Conservation (phyloP, 1,284 basidiomycete genomes). For the Fereydounia khargensis region DNA sequence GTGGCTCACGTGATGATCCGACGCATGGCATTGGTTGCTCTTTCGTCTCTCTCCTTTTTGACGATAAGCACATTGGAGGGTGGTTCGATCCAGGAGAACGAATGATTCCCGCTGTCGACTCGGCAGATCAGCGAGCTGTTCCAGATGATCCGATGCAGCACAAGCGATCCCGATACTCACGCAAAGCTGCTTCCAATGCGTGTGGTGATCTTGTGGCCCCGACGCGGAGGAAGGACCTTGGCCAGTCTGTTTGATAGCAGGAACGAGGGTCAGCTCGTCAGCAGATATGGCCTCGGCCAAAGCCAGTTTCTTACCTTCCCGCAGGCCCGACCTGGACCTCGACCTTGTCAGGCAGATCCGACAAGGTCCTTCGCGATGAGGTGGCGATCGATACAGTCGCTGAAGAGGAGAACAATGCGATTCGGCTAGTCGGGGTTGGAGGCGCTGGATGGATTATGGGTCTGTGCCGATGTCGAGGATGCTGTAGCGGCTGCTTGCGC, state of each 20-base stretch:
- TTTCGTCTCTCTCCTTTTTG: conserved; percentile 61
- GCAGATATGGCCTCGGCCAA: neutral
- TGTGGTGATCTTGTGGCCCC: conserved; percentile 39
- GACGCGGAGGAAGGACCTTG: conserved; percentile 33
- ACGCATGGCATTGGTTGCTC: conserved; percentile 59
- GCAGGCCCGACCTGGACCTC: conserved; percentile 35
- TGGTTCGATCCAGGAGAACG: conserved; percentile 49
- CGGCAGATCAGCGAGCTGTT: conserved; percentile 1
- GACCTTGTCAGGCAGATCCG: conserved; percentile 41
- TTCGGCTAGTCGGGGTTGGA: too few species aligned
- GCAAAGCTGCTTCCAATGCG: conserved; percentile 45
- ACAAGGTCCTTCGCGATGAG: conserved; percentile 13
- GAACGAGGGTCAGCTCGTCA: neutral
- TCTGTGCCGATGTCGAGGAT: too few species aligned
- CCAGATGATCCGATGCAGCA: neutral
- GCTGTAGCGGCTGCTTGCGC: too few species aligned
- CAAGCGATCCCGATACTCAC: neutral
- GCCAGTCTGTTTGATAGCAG: conserved; percentile 16
- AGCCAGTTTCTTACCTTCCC: conserved; percentile 11
- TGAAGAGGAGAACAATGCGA: too few species aligned
- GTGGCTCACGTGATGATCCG: conserved; percentile 58
- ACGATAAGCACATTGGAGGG: conserved; percentile 61
- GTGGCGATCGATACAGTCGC: too few species aligned
- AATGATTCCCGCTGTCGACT: conserved; percentile 47
- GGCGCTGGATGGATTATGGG: too few species aligned